A percentile compares a stretch with the other conserved stretches of the same genome.
Conservation (phyloP, 2,329 filamentous ascomycete genomes). For the Phyllosticta citriasiana region DNA sequence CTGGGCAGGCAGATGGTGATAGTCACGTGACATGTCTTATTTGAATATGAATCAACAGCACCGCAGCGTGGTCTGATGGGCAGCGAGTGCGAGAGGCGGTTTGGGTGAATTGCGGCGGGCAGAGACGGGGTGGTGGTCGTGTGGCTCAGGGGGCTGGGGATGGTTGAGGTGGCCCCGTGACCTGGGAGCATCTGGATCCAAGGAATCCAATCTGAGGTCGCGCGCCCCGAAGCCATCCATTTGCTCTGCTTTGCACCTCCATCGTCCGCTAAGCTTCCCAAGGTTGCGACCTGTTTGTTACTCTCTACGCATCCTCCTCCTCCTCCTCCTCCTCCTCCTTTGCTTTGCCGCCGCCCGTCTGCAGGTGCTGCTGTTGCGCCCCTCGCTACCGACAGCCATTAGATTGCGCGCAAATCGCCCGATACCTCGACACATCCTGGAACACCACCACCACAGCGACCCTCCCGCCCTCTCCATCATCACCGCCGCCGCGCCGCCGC, state of each 20-base stretch:
- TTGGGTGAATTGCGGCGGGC: background rate
- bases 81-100: background rate
- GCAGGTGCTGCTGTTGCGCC: background rate
- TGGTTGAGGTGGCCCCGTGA: background rate
- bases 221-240: background rate
- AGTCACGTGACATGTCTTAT: background rate
- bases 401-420: conserved; percentile 10
- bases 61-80: background rate
- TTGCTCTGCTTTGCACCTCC: background rate
- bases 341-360: conserved; percentile 5
- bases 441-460: background rate
- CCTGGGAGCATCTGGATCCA: too few species aligned
- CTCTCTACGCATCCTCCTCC: background rate
- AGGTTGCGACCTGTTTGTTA: conserved; percentile 7
- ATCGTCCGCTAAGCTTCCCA: conserved; percentile 7
- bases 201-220: too few species aligned
- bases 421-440: conserved; percentile 9
- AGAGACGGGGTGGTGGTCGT: background rate
- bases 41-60: background rate
- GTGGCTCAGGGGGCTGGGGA: background rate
- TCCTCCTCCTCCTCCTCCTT: background rate
- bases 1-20: background rate
- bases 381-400: conserved; percentile 11
- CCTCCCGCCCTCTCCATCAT: conserved; percentile 9
- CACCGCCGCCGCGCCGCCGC: conserved; percentile 12